These are phyloP conservation scores for Sclerotinia glacialis DNA, from an alignment of 2,329 filamentous ascomycete species.

Conservation along the genomic window DNA sequence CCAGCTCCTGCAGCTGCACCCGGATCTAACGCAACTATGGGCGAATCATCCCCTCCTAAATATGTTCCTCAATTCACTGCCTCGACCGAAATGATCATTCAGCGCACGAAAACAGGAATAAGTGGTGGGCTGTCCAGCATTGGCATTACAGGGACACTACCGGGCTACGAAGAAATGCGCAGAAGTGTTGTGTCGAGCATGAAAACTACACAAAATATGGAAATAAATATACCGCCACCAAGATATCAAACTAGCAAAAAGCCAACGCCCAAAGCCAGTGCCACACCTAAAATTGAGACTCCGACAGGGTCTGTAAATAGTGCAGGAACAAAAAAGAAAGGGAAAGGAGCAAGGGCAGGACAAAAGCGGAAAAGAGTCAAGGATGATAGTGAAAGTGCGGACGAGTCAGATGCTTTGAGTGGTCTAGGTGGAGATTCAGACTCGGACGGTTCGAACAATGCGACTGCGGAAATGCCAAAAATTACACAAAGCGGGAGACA, in stretches of 20 bases:
- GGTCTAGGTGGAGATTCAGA: slow-evolving; percentile 41
- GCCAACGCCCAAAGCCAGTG: slow-evolving; percentile 24
- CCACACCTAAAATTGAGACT: slow-evolving; percentile 23
- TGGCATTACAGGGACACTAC: slow-evolving; percentile 35
- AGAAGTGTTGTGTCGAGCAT: slow-evolving; percentile 39
- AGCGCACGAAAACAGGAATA: slow-evolving; percentile 38
- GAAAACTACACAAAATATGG: slow-evolving; percentile 40
- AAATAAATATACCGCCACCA: slow-evolving; percentile 34
- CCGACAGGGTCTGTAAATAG: slow-evolving; percentile 31
- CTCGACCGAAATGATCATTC: slow-evolving; percentile 41
- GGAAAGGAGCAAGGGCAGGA: slow-evolving; percentile 30
- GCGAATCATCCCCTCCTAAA: slow-evolving; percentile 35
- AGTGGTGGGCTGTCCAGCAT: slow-evolving; percentile 31
- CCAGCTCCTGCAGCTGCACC: slow-evolving; percentile 24
- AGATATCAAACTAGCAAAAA: slow-evolving; percentile 25
- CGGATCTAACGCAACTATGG: slow-evolving; percentile 18
- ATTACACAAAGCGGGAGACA: slow-evolving; percentile 75
- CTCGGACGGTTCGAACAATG: slow-evolving; percentile 42
- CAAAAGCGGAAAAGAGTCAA: slow-evolving; percentile 38
- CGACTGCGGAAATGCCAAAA: slow-evolving; percentile 55
- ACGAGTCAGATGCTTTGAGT: slow-evolving; percentile 38
- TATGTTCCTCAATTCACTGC: slow-evolving; percentile 41
- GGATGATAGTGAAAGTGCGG: slow-evolving; percentile 35
- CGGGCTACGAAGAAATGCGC: slow-evolving; percentile 40
- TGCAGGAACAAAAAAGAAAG: slow-evolving; percentile 26